Percentiles rank a stretch among this genome's conserved stretches.
These are phyloP conservation scores for Alloascoidea africana DNA, from an alignment of 805 yeast species.

Conservation along the genomic window DNA sequence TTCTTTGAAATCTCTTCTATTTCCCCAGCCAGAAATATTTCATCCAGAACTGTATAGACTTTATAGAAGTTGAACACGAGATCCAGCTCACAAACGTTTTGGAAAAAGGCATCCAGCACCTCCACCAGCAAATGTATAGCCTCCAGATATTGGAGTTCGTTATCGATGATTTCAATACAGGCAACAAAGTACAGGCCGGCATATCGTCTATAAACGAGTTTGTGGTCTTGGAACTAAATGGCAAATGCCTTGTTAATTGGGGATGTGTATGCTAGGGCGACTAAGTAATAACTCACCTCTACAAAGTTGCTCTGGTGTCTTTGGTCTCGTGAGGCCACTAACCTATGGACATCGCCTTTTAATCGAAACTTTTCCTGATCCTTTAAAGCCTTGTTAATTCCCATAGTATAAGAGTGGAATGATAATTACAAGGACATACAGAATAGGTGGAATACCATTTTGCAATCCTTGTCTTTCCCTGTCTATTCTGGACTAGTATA, in stretches of 20 bases:
- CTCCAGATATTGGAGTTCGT: slow-evolving; percentile 71
- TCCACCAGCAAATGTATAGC: slow-evolving; percentile 82
- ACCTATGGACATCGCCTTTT: slow-evolving; percentile 56
- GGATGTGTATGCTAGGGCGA: neutral
- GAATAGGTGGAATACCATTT: slow-evolving; percentile 51
- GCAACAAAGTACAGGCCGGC: slow-evolving; percentile 87
- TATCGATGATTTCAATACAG: slow-evolving; percentile 66
- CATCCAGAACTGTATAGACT: slow-evolving; percentile 71
- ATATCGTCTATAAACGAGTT: slow-evolving; percentile 74
- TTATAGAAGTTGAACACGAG: slow-evolving; percentile 84
- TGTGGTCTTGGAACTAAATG: slow-evolving; percentile 32
- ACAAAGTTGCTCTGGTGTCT: slow-evolving; percentile 73
- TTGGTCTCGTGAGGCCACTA: slow-evolving; percentile 72
- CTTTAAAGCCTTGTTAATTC: slow-evolving; percentile 10
- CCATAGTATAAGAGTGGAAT: slow-evolving; percentile 2
- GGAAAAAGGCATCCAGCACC: slow-evolving; percentile 70
- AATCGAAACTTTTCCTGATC: slow-evolving; percentile 30
- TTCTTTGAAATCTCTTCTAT: slow-evolving; percentile 72
- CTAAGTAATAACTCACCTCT: slow-evolving; percentile 24
- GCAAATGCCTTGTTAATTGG: slow-evolving; percentile 2
- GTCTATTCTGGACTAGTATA: slow-evolving; percentile 73
- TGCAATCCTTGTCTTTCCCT: slow-evolving; percentile 80
- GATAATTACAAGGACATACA: slow-evolving; percentile 14
- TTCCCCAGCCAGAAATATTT: slow-evolving; percentile 83
- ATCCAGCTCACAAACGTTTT: slow-evolving; percentile 88